These are phyloP conservation scores for Diaporthe sp. DNA, from an alignment of 2,329 filamentous ascomycete species.

Conservation along the genomic window DNA sequence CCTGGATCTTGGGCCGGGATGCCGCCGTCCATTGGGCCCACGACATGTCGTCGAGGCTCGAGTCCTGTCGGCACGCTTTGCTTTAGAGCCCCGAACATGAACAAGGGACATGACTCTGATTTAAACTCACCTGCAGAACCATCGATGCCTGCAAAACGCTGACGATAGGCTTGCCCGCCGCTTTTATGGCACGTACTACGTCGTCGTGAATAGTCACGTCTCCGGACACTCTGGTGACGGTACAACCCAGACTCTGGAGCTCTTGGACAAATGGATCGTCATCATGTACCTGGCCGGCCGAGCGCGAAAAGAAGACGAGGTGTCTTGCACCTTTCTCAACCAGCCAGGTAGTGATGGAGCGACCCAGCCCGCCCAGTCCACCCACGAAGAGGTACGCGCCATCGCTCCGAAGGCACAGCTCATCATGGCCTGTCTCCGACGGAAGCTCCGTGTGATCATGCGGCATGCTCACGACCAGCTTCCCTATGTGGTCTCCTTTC, in stretches of 20 bases:
- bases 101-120: not conserved
- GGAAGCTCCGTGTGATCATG: not conserved
- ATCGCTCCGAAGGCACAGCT: conserved; percentile 16
- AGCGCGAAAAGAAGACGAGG: conserved; percentile 30
- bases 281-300: not conserved
- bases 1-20: conserved; percentile 41
- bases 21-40: conserved; percentile 49
- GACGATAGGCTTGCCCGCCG: not conserved
- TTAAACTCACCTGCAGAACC: conserved; percentile 9
- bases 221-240: conserved; percentile 9
- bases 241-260: conserved; percentile 25
- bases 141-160: conserved; percentile 32
- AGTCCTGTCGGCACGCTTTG: not conserved
- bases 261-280: conserved; percentile 17
- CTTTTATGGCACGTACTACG: conserved; percentile 1
- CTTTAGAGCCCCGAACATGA: not conserved
- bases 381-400: conserved; percentile 37
- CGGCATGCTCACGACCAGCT: conserved; percentile 53
- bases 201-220: conserved; percentile 4
- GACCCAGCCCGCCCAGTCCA: conserved; percentile 30
- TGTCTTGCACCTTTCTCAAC: conserved; percentile 8
- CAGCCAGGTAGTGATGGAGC: conserved; percentile 31
- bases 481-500: conserved; percentile 57
- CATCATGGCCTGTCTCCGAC: not conserved
- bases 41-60: conserved; percentile 44